phyloP scores from a whole-genome alignment of 1,284 basidiomycete genomes.

The Meira nashicola region DNA sequence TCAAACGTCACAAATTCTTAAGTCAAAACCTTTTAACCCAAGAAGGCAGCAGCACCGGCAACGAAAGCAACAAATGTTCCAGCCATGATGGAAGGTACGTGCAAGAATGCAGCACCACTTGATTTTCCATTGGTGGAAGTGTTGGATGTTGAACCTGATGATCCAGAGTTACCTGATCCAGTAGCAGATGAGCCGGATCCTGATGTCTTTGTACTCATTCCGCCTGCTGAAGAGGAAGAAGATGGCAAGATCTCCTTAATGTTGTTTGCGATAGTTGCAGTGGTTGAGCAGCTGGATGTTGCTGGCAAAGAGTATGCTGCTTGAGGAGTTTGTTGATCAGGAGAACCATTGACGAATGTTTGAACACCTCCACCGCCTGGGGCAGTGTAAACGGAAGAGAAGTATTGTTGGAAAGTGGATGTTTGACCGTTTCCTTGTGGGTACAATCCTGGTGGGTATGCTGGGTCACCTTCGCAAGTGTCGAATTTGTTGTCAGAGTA shows the following conservation, averaged over 20 bases:
- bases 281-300: conserved; percentile 41
- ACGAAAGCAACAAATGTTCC: no score
- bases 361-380: conserved; percentile 23
- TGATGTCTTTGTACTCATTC: no score
- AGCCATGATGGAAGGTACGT: no score
- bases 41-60: no score
- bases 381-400: conserved; percentile 32
- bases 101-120: no score
- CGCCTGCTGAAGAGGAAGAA: neutral
- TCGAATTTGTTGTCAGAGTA: conserved; percentile 45
- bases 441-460: conserved; percentile 51
- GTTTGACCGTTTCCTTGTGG: conserved; percentile 36
- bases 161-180: no score
- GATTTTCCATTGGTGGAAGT: no score
- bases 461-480: conserved; percentile 50
- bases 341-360: conserved; percentile 46
- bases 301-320: conserved; percentile 48
- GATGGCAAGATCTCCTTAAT: conserved; percentile 32
- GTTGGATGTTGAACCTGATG: no score
- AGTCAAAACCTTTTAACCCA: no score
- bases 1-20: no score
- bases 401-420: conserved; percentile 49
- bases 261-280: conserved; percentile 38
- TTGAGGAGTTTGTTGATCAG: conserved; percentile 36
- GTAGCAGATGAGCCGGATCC: no score